Evolutionary conservation across 2,329 filamentous ascomycete genomes (phyloP), one percentile per base, ranked within the genome.

Genomic region (Aspergillus sergii): DNA sequence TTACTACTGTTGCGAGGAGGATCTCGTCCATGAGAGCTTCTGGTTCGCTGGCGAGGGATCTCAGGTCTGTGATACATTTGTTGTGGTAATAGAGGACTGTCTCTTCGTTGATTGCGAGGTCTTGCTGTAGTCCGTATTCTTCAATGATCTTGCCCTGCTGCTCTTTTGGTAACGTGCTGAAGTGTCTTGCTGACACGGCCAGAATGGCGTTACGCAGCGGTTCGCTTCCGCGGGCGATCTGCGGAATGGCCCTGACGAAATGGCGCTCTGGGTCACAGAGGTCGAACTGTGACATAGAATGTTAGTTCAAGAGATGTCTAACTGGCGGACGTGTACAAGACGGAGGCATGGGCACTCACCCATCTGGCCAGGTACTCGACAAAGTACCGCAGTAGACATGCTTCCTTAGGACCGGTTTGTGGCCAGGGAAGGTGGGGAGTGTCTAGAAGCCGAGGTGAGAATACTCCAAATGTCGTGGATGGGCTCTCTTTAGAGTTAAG

Each of bases 1-100:
- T 76, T 4, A 81, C 75, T 9, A 78, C 78, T 5, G 77, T 76
- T 3, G 77, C 78, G 5, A 82, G 69, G 1, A 81, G 66, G 19
- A 60, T 58, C 46, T 63, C 63, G 28, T 65, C 60, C 53, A 60
- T 55, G 8, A 60, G 43, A 2, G 60, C 57, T 14, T 60, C 54
- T 8, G 60, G 53, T n/a, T 65, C 53, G 4, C 39, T 41, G 39
- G 39, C 39, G 16, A 41, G 16, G 39, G 39, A 19, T 41, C 39
- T 8, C 16, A 41, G 39, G 7, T 41, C 39, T 8, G 39, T 41
- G 39, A 41, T 41, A 16, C 39, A 41, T 41, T 41, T 41, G 39
- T n/a, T 41, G 8, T 41, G 39, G 39, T 41, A 41, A n/a, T 41
- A 41, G 7, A 41, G 7, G 4, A 41, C 39, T 3, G 39, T n/a